Percentiles rank a stretch among this genome's conserved stretches.
Evolutionary conservation across 2,329 filamentous ascomycete species (phyloP).

Genomic region (Aureobasidium lini): DNA sequence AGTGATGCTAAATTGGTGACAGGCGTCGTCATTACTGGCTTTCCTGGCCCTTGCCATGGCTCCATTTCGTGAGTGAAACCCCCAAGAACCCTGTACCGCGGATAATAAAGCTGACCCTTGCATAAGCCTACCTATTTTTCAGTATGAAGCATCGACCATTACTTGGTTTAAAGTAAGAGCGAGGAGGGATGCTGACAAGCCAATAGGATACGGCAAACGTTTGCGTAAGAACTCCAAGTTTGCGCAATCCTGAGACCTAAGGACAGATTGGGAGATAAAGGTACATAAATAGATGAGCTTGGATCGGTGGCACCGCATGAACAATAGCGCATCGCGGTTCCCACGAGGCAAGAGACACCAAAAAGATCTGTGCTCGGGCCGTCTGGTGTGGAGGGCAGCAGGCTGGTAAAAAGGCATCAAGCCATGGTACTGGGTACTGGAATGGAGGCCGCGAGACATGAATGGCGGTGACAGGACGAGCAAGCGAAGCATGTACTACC

Average conservation of each 20-base stretch:
- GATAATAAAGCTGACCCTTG: slow-evolving; percentile 18
- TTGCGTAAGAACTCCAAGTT: slow-evolving; percentile 42
- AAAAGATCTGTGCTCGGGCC: slow-evolving; percentile 5
- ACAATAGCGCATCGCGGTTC: slow-evolving; percentile 8
- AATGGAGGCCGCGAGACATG: not conserved
- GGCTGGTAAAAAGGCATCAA: not conserved
- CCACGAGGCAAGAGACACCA: slow-evolving; percentile 8
- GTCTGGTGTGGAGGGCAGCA: not conserved
- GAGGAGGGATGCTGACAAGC: slow-evolving; percentile 9
- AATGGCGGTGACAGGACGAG: slow-evolving; percentile 6
- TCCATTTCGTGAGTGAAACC: slow-evolving; percentile 31
- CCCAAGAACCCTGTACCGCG: slow-evolving; percentile 19
- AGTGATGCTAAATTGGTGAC: slow-evolving; percentile 4
- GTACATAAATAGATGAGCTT: slow-evolving; percentile 10
- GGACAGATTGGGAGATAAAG: slow-evolving; percentile 7
- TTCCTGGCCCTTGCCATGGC: slow-evolving; percentile 44
- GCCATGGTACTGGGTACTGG: not conserved
- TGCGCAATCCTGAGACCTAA: slow-evolving; percentile 27
- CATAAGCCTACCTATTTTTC: slow-evolving; percentile 40
- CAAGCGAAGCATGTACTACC: slow-evolving; percentile 10
- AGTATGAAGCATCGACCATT: slow-evolving; percentile 16
- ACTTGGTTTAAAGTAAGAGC: not conserved
- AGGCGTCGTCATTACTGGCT: slow-evolving; percentile 19
- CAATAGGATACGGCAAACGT: slow-evolving; percentile 35
- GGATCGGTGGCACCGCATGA: slow-evolving; percentile 6